Base-by-base conservation (phyloP, 306 rosid genomes). In the Casuarina cunninghamiana region DNA sequence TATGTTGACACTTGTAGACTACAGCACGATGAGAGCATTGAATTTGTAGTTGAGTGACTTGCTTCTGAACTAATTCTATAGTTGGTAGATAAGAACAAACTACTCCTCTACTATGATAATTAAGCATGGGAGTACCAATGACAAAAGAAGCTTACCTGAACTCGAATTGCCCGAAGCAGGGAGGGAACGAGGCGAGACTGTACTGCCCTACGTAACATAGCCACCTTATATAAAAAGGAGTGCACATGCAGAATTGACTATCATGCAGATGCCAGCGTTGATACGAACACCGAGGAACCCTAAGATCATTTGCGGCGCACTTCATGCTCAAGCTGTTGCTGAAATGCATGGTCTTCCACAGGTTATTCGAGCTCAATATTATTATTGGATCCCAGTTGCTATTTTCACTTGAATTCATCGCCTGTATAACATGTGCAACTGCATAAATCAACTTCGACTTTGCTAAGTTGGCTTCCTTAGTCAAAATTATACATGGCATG, bases 291-390 rank as follows among this genome's bases (percentile, higher is more conserved):
- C 78, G 66, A 77, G 61, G 73, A 75, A 72, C 41, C 50, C 80
- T 65, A 46, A 72, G 70, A 63, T 77, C 83, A 50, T 53, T 81
- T 71, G 69, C 77, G 83, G 77, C 84, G 86, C 79, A 79, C 61
- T 81, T 80, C 42, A 77, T 80, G 89, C 57, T 62, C 75, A 15
- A 53, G 5, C 21, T 10, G 50, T 10, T 10, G 50, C 50, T 0
- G 45, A 77, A 68, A 55, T 49, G 58, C 57, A 67, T 73, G 73
- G 66, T 15, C 79, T 19, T 38, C 55, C 53, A 66, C 78, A 62
- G 13, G 60, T 54, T 61, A 66, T 38, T 46, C 17, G 2, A 44
- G 12, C 51, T n/a, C 8, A 65, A 66, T n/a, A 26, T 11, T 12
- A 15, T 5, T 38, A 51, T 55, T 16, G 21, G 17, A 57, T 2